These are phyloP conservation scores for Fusarium floridanum DNA, from an alignment of 2,329 filamentous ascomycete species.

Conservation along the genomic window DNA sequence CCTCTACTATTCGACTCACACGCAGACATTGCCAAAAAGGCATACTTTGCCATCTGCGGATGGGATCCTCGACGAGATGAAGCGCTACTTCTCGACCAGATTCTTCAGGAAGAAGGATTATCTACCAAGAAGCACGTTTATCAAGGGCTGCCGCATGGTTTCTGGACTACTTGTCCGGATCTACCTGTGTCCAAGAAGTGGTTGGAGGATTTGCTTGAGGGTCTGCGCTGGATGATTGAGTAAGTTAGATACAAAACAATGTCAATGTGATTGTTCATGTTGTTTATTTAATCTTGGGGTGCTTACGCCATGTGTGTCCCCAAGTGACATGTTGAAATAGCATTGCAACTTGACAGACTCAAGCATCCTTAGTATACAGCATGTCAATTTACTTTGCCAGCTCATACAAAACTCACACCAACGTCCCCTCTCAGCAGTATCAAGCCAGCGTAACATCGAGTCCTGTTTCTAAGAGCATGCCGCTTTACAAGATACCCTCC, in stretches of 20 bases:
- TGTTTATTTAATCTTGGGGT: neutral
- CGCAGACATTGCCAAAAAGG: constrained; percentile 47
- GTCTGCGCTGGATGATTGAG: constrained; percentile 39
- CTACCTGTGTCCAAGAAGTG: constrained; percentile 48
- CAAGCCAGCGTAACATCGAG: neutral
- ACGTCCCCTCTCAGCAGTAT: neutral
- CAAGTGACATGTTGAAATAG: neutral
- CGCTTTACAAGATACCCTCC: constrained; percentile 45
- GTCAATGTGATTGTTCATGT: neutral
- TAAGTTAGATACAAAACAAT: neutral
- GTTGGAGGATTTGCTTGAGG: constrained; percentile 46
- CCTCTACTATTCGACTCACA: constrained; percentile 52
- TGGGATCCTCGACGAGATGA: constrained; percentile 64
- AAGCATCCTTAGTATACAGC: neutral
- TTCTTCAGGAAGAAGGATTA: constrained; percentile 50
- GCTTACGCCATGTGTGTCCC: neutral
- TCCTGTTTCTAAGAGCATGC: neutral
- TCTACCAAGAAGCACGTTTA: constrained; percentile 56
- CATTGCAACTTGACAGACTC: neutral
- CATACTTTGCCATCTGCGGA: constrained; percentile 62
- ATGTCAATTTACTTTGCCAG: neutral
- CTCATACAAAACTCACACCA: neutral
- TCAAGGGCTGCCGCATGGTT: constrained; percentile 57
- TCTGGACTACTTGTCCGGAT: constrained; percentile 55
- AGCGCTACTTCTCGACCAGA: constrained; percentile 59